phyloP scores from a whole-genome alignment of 2,329 filamentous ascomycete species.

The Aspergillus costaricaensis region DNA sequence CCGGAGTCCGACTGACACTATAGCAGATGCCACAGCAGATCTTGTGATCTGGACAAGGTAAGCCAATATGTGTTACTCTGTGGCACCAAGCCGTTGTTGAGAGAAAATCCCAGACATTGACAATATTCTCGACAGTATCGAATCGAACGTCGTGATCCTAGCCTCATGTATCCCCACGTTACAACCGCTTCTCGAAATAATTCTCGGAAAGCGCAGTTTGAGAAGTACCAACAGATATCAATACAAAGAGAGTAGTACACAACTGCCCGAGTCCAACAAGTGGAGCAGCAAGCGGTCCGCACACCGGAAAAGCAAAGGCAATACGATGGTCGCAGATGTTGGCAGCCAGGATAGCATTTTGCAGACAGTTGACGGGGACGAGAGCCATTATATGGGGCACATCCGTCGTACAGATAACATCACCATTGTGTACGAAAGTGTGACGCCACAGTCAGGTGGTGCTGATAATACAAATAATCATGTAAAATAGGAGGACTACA shows the following conservation, averaged over 20 bases:
- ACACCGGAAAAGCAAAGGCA: conserved; percentile 11
- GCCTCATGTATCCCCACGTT: conserved; percentile 39
- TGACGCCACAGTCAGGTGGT: not conserved
- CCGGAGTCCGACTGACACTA: not conserved
- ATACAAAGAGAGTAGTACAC: conserved; percentile 15
- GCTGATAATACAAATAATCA: not conserved
- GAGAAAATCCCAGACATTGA: not conserved
- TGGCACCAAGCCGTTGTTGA: not conserved
- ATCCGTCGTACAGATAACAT: conserved; percentile 24
- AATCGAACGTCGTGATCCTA: conserved; percentile 36
- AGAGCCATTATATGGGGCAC: conserved; percentile 9
- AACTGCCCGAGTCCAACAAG: not conserved
- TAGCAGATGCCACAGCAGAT: conserved; percentile 39
- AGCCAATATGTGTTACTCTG: not conserved
- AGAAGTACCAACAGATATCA: conserved; percentile 11
- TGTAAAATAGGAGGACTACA: not conserved
- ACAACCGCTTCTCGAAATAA: conserved; percentile 33
- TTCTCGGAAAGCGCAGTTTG: conserved; percentile 19
- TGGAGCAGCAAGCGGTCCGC: not conserved
- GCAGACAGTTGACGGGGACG: conserved; percentile 7
- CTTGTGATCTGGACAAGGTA: conserved; percentile 52
- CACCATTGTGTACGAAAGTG: conserved; percentile 14
- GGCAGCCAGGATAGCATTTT: conserved; percentile 28
- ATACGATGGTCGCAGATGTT: conserved; percentile 18
- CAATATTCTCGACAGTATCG: conserved; percentile 23